Evolutionary conservation across 2,329 filamentous ascomycete genomes (phyloP), one percentile per base, ranked within the genome.

Genomic region (Lachnellula subtilissima): DNA sequence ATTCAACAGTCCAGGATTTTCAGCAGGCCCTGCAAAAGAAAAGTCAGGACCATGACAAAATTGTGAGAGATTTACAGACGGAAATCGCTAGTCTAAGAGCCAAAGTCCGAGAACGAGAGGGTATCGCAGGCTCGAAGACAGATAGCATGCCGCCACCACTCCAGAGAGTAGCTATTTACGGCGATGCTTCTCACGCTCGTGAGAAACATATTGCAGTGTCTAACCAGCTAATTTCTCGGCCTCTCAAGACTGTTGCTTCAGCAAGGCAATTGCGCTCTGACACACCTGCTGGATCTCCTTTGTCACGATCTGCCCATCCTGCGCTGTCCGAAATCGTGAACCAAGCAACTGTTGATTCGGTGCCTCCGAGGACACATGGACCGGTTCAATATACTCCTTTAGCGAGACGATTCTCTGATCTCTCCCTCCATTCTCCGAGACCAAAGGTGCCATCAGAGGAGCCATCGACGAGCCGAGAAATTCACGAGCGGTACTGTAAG

Each of bases 241-340:
- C 64, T 17, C 61, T 58, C 4, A 65, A 62, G 45, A 54, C 52
- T 35, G 28, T 58, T 12, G 40, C 58, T 32, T 36, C 58, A 28
- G 54, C 53, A 9, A 61, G 55, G 36, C 45, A 45, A 9, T 32
- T 48, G n/a, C 52, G 25, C 17, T 57, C 56, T 15, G 60, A 65
- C 11, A 57, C 55, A 28, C 50, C 58, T 1, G 22, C 39, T 39
- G 54, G 48, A 32, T 56, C 58, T 28, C 50, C 55, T 37, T 36
- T 46, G 40, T 58, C 50, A 28, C 56, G 53, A 49, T 56, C 61
- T 14, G 57, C 61, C 43, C 57, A 65, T 42, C 48, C 53, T 6
- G 62, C 64, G 35, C 51, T 69, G n/a, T 66, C 63, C 12, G 67
- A 69, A 49, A 62, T 67, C 7, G 52, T 62, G 23, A 69, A 69